Percentiles rank a stretch among this genome's conserved stretches.
Evolutionary conservation across 1,284 basidiomycete species (phyloP).

Genomic region (Stereum hirsutum): DNA sequence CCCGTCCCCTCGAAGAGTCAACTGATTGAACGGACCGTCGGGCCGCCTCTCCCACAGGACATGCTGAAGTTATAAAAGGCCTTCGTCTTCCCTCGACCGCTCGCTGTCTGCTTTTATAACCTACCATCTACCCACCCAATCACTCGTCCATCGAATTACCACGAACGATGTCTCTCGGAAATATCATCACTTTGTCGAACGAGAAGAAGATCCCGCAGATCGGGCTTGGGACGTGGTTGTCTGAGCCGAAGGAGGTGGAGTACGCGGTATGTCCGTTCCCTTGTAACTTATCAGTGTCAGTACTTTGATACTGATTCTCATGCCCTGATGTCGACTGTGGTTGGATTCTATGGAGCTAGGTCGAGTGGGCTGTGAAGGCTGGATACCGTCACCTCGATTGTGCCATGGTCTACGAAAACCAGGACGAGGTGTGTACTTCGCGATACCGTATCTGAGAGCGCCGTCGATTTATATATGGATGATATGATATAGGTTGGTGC

Average conservation of each 20-base stretch:
- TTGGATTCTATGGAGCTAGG: constrained; percentile 28
- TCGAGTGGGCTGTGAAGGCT: constrained; percentile 60
- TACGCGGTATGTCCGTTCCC: constrained; percentile 48
- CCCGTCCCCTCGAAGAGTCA: too few relatives aligned
- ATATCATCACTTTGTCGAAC: constrained; percentile 41
- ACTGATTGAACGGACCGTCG: too few relatives aligned
- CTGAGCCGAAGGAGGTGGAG: constrained; percentile 70
- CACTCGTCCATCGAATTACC: too few relatives aligned
- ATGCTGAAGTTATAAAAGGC: too few relatives aligned
- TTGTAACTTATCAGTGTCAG: too few relatives aligned
- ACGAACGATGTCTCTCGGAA: constrained; percentile 65
- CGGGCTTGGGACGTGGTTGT: constrained; percentile 81
- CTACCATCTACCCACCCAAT: too few relatives aligned
- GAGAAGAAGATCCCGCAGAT: constrained; percentile 56
- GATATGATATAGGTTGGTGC: constrained; percentile 44
- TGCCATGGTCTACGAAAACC: constrained; percentile 66
- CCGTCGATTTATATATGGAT: neutral
- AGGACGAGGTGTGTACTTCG: constrained; percentile 46
- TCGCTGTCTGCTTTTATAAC: too few relatives aligned
- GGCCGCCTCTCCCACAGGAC: too few relatives aligned
- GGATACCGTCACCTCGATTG: constrained; percentile 81
- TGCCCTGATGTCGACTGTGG: constrained; percentile 2
- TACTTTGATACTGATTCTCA: neutral
- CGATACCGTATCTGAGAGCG: neutral
- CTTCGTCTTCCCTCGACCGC: too few relatives aligned